phyloP scores from a whole-genome alignment of 805 yeast genomes.

The Saccharomycopsis oosterbeekiorum region DNA sequence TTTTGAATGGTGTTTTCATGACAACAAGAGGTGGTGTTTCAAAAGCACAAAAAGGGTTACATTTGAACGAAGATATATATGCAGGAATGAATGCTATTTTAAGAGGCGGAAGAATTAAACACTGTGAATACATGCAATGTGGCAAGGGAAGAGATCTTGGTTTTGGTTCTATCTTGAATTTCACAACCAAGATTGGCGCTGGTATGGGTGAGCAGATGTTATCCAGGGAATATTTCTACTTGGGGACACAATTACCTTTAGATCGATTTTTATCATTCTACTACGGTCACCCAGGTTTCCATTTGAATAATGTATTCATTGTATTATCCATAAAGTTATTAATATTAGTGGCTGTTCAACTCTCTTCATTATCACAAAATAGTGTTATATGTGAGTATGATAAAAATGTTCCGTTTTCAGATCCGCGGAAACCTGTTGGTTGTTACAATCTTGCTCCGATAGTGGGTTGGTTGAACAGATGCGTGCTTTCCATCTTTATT shows the following conservation, averaged over 20 bases:
- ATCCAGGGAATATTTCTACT: conserved; percentile 70
- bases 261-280: conserved; percentile 73
- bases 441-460: conserved; percentile 63
- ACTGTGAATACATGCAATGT: conserved; percentile 76
- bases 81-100: conserved; percentile 76
- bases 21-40: conserved; percentile 82
- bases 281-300: conserved; percentile 84
- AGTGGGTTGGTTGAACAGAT: conserved; percentile 65
- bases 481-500: conserved; percentile 61
- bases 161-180: conserved; percentile 71
- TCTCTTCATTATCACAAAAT: conserved; percentile 54
- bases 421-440: conserved; percentile 54
- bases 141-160: conserved; percentile 85
- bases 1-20: conserved; percentile 66
- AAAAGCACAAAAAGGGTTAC: conserved; percentile 75
- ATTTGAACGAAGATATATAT: conserved; percentile 76
- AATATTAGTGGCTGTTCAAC: conserved; percentile 45
- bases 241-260: conserved; percentile 66
- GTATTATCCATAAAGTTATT: conserved; percentile 59
- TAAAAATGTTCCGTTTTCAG: conserved; percentile 49
- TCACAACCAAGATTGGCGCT: conserved; percentile 78
- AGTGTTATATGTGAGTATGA: conserved; percentile 54
- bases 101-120: conserved; percentile 78
- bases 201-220: conserved; percentile 88
- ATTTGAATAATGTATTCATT: conserved; percentile 67